These are phyloP conservation scores for Marsdenia floribunda DNA, from an alignment of 257 asterid genomes.

Conservation along the genomic window DNA sequence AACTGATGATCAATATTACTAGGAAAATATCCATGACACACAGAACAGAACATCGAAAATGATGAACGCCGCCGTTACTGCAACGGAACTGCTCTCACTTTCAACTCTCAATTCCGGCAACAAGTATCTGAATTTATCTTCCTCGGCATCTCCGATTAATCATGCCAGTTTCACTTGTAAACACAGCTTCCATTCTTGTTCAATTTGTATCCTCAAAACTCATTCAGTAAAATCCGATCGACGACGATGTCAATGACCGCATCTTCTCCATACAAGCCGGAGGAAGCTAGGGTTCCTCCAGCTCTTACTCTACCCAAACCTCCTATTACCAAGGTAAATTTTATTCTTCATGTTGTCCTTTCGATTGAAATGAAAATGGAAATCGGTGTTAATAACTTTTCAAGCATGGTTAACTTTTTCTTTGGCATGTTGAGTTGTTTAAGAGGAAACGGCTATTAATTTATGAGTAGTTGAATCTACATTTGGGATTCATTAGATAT, in stretches of 20 bases:
- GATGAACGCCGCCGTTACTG: constrained; percentile 14
- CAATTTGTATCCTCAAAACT: constrained; percentile 6
- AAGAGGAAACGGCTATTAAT: neutral
- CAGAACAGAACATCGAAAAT: neutral
- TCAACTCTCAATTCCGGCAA: constrained; percentile 9
- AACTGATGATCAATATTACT: too few relatives aligned
- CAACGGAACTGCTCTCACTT: constrained; percentile 9
- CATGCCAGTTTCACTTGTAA: neutral
- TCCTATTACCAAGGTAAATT: constrained; percentile 51
- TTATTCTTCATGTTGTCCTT: neutral
- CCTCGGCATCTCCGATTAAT: constrained; percentile 6
- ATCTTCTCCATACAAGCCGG: constrained; percentile 39
- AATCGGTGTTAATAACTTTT: neutral
- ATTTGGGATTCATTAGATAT: neutral
- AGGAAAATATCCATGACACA: too few relatives aligned
- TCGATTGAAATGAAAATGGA: neutral
- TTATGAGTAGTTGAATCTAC: neutral
- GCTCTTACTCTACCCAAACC: constrained; percentile 54
- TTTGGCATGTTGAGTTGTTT: neutral
- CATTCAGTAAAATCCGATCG: constrained; percentile 26
- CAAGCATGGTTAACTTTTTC: neutral
- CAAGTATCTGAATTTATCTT: neutral
- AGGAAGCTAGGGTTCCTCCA: constrained; percentile 73
- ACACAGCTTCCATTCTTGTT: neutral
- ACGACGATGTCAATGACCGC: constrained; percentile 26